Evolutionary conservation across 2,329 filamentous ascomycete species (phyloP).

Genomic region (Balansia obtecta): DNA sequence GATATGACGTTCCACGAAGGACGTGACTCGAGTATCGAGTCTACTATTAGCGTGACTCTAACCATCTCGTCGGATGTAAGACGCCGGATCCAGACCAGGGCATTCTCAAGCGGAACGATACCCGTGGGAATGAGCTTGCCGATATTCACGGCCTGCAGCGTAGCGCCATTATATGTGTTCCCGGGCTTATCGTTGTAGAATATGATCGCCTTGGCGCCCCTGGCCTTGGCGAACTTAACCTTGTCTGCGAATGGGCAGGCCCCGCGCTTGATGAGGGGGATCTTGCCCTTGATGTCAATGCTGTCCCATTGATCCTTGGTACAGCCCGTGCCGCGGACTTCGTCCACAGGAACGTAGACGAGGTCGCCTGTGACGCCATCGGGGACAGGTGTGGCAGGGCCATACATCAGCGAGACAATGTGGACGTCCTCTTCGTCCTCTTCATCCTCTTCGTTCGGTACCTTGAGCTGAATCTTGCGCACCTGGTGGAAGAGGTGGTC

Average conservation of each 20-base stretch:
- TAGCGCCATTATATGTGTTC: conserved; percentile 28
- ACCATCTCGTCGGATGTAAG: conserved; percentile 19
- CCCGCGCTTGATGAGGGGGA: conserved; percentile 33
- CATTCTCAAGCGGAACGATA: conserved; percentile 19
- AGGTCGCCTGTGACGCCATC: conserved; percentile 21
- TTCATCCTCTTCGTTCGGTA: conserved; percentile 31
- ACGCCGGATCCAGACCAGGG: conserved; percentile 19
- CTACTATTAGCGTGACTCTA: conserved; percentile 18
- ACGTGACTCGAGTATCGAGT: conserved; percentile 20
- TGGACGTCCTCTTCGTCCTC: conserved; percentile 31
- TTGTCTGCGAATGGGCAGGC: conserved; percentile 29
- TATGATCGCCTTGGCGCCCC: conserved; percentile 32
- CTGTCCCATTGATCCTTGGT: conserved; percentile 28
- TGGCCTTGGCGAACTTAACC: conserved; percentile 26
- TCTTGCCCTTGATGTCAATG: conserved; percentile 28
- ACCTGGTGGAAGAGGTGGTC: conserved; percentile 32
- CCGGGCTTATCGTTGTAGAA: conserved; percentile 49
- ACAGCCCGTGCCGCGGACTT: conserved; percentile 24
- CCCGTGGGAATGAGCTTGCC: conserved; percentile 21
- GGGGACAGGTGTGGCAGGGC: conserved; percentile 28
- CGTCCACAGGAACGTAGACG: conserved; percentile 23
- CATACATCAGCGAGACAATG: conserved; percentile 32
- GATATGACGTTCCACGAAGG: conserved; percentile 26
- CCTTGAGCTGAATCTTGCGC: conserved; percentile 27
- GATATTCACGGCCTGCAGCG: conserved; percentile 30